Conservation (phyloP, 257 asterid genomes). For the Parsonsia alboflavescens region DNA sequence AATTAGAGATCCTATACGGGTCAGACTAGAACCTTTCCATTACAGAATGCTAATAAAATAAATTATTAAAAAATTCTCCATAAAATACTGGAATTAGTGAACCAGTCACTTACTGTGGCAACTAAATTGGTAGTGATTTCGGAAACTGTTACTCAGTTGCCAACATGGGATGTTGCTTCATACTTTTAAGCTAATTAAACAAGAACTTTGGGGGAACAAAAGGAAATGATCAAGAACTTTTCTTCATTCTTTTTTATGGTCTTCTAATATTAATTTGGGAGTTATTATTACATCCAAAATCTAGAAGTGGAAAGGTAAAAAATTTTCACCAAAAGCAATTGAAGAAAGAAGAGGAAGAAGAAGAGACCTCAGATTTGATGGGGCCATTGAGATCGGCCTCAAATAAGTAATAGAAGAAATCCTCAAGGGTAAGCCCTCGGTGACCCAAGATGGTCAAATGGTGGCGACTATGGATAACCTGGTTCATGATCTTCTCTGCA, state of each 20-base stretch:
- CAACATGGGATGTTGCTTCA: background rate
- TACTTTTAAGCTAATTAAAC: background rate
- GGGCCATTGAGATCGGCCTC: constrained; percentile 92
- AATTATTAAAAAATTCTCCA: background rate
- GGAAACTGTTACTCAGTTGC: background rate
- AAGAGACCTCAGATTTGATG: constrained; percentile 46
- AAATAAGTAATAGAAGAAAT: constrained; percentile 68
- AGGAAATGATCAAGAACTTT: background rate
- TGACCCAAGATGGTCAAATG: constrained; percentile 33
- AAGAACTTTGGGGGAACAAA: no score
- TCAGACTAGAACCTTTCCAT: background rate
- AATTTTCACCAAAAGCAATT: background rate
- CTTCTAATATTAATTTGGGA: background rate
- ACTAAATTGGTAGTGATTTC: background rate
- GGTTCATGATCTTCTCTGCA: constrained; percentile 51
- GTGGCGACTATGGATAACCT: constrained; percentile 49
- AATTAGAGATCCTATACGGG: background rate
- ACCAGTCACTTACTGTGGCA: background rate
- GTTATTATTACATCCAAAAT: background rate
- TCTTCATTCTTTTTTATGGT: background rate
- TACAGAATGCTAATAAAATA: background rate
- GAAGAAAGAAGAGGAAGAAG: background rate
- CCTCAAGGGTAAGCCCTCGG: constrained; percentile 50
- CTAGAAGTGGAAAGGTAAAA: background rate
- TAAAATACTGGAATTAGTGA: background rate